Conservation (phyloP, 371 early-diverging fungal species). For the Mortierella sp. region DNA sequence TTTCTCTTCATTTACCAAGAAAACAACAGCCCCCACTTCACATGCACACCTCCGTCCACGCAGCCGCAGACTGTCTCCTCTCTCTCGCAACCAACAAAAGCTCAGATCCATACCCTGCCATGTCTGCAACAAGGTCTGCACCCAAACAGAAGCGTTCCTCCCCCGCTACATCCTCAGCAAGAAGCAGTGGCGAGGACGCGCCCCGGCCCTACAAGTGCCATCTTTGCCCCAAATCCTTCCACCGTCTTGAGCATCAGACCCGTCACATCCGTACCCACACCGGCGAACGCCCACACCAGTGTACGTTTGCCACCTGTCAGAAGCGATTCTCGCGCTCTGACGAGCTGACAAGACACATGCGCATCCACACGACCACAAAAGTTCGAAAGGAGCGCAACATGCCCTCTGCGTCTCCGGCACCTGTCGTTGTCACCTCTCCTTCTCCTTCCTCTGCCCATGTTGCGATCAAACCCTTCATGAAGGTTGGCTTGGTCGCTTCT, state of each 20-base stretch:
- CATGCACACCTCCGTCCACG: constrained; percentile 12
- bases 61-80: constrained; percentile 20
- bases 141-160: constrained; percentile 17
- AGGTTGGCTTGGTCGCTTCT: constrained; percentile 12
- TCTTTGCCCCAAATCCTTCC: constrained; percentile 72
- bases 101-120: not conserved
- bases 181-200: constrained; percentile 53
- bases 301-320: constrained; percentile 79
- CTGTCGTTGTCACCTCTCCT: too few relatives aligned
- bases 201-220: constrained; percentile 74
- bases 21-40: not conserved
- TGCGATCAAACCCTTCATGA: constrained; percentile 35
- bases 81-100: constrained; percentile 12
- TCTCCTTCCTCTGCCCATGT: constrained; percentile 1
- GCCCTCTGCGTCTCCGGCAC: not conserved
- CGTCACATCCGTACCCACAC: constrained; percentile 93
- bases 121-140: constrained; percentile 5
- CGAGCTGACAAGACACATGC: constrained; percentile 87
- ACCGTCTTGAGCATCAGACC: constrained; percentile 82
- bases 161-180: constrained; percentile 1
- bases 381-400: constrained; percentile 14
- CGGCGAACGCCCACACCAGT: constrained; percentile 90
- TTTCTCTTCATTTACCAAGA: too few relatives aligned
- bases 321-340: constrained; percentile 92
- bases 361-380: constrained; percentile 68